Base-by-base conservation (phyloP, 2,329 filamentous ascomycete species). In the Penicillium sp. region DNA sequence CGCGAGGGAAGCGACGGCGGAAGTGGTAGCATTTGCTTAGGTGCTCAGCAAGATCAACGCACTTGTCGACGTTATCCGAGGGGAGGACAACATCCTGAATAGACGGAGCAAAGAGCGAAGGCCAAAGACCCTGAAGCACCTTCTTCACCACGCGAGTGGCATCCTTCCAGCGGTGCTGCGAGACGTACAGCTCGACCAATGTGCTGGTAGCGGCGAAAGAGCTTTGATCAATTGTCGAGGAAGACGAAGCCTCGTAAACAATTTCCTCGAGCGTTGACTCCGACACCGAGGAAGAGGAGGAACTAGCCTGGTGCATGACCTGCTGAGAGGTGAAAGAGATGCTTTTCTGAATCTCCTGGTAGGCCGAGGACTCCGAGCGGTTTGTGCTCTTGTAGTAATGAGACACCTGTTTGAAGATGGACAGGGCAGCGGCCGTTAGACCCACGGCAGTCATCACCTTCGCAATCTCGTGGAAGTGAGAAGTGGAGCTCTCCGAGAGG, bases 391-490 rank as follows among this genome's bases (percentile, higher is more conserved):
- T 62, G 49, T 59, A 61, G 42, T 60, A 58, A 37, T 59, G 54
- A 9, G 55, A 46, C 36, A 59, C 62, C 18, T 63, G 60, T 54
- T 72, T 71, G 61, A 69, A 72, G 36, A 74, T 65, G 1, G 63
- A 64, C 30, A 75, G 51, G n/a, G 72, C 69, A 32, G 65, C 57
- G 7, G 61, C 58, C 27, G 65, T 63, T 4, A 70, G 55, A 2
- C 68, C 69, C n/a, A 72, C 62, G 1, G 61, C 57, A 44, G 67
- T 68, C 64, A 75, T 67, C 17, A 67, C 59, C 27, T 64, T 65
- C 12, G 69, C 70, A 27, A 72, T 60, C 36, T 66, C 60, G 6
- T 55, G 41, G 33, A 68, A 56, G 5, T 64, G 60, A 46, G 47
- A 65, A 39, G 47, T 60, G 26, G 52, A 63, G 8, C 54, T 60